Evolutionary conservation across 805 yeast genomes (phyloP).

Genomic region (Alloascoidea africana): DNA sequence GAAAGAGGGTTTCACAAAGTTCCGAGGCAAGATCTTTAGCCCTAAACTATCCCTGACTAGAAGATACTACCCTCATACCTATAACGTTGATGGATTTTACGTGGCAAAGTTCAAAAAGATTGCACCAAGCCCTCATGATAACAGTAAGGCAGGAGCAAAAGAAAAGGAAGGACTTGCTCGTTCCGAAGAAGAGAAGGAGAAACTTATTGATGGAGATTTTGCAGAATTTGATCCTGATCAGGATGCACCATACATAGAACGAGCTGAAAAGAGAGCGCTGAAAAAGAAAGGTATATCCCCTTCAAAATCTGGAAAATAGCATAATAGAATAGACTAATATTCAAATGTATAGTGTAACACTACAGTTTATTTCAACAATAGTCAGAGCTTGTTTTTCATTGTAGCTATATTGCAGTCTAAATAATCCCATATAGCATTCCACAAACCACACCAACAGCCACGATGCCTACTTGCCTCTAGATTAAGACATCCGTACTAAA

Average conservation of each 20-base stretch:
- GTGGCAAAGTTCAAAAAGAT: slow-evolving; percentile 93
- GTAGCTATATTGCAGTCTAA: too few relatives aligned
- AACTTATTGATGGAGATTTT: slow-evolving; percentile 74
- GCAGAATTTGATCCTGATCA: slow-evolving; percentile 66
- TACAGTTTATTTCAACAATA: too few relatives aligned
- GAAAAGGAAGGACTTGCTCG: slow-evolving; percentile 77
- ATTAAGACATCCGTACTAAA: too few relatives aligned
- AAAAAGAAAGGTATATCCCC: too few relatives aligned
- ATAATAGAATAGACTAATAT: too few relatives aligned
- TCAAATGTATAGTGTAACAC: too few relatives aligned
- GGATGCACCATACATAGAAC: slow-evolving; percentile 59
- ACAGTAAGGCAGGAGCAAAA: slow-evolving; percentile 72
- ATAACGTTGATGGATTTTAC: slow-evolving; percentile 95
- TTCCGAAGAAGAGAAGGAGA: slow-evolving; percentile 60
- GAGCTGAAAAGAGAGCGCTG: slow-evolving; percentile 49
- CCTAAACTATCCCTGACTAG: slow-evolving; percentile 66
- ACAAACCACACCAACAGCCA: too few relatives aligned
- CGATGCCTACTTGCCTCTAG: too few relatives aligned
- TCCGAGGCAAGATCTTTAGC: slow-evolving; percentile 84
- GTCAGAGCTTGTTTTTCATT: too few relatives aligned
- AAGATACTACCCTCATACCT: slow-evolving; percentile 96
- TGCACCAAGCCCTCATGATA: slow-evolving; percentile 75
- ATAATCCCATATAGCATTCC: too few relatives aligned
- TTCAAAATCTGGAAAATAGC: too few relatives aligned
- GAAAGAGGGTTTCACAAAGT: slow-evolving; percentile 88